Base-by-base conservation (phyloP, 2,329 filamentous ascomycete species). In the Knufia petricola region DNA sequence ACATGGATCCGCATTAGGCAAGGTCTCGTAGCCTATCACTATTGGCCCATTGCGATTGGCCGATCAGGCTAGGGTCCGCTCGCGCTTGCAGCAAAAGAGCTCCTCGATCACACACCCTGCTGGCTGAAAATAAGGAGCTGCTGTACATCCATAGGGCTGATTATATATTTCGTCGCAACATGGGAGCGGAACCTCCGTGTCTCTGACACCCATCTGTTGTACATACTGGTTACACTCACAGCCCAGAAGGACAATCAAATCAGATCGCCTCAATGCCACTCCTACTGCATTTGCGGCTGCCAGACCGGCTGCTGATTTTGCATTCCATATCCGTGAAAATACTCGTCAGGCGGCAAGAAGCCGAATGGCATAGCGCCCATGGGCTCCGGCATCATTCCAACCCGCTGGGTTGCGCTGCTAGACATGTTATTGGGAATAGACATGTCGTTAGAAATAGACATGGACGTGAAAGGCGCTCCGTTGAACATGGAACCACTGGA, bases 241-340 rank as follows among this genome's bases (percentile, higher is more conserved):
- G n/a, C n/a, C n/a, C n/a, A n/a, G n/a, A n/a, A n/a, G n/a, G n/a
- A n/a, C n/a, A n/a, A n/a, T n/a, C n/a, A n/a, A n/a, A n/a, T n/a
- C n/a, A n/a, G n/a, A n/a, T n/a, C n/a, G n/a, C n/a, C n/a, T n/a
- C 13, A 47, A 17, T 47, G 44, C 44, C 44, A 47, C 13, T 47
- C 44, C 32, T 47, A 34, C 34, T 30, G 32, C 32, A 39, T 47
- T 12, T 37, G 44, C 12, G 32, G 23, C 8, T 20, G 20, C 44
- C 44, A 47, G 20, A 23, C 23, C 4, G 44, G 15, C 34, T 21
- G 32, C 23, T 47, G 44, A 30, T 19, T 19, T 17, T 47, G 44
- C 20, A 3, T 3, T 10, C 17, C 21, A 10, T 39, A 28, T 13
- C 15, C 44, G 19, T 39, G 3, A 20, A 46, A 28, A n/a, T 44